Evolutionary conservation across 208 protist genomes (phyloP), one percentile per base, ranked within the genome.

Genomic region (Trypanosoma lewisi): DNA sequence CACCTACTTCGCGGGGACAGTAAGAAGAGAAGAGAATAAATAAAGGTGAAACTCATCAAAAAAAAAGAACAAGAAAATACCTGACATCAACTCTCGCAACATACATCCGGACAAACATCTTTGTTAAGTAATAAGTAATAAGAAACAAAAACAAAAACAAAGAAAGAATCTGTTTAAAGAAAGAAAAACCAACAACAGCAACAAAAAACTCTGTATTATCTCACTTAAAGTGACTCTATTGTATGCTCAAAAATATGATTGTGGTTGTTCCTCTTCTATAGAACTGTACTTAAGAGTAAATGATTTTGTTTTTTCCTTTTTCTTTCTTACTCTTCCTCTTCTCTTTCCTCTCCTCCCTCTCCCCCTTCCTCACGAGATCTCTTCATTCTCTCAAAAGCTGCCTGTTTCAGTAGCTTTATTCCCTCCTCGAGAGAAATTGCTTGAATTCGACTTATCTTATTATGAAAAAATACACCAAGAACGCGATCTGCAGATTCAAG

Each of bases 381-480:
- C 58, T 93, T 91, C 8, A 78, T 72, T 49, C 83, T 83, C 21
- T 88, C 64, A 45, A 67, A 45, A 12, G 79, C 87, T 5, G 77
- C 89, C 67, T 92, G 84, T 63, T 87, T 75, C 30, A 83, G 65
- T 2, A 87, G 57, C 30, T 70, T 65, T 16, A 45, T 51, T 6
- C 81, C 81, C 31, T 87, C 90, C 1, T 91, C 90, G 8, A 56
- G 53, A 23, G 86, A 84, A 33, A 96, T 96, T 21, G 72, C 73
- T 53, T 95, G 83, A 63, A 98, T 97, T 37, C 82, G 75, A 67
- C 86, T 96, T 61, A 98, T 83, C 69, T 97, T 97, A 73, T 98
- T 98, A 44, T 90, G 75, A 78, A 97, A 98, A 45, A 94, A 94
- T 58, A 99, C 98, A 17, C 91, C 91, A 57, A 98, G 98, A 54